Evolutionary conservation across 768 basidiomycete species (phyloP).

Genomic region (Rhizopogon rudus): DNA sequence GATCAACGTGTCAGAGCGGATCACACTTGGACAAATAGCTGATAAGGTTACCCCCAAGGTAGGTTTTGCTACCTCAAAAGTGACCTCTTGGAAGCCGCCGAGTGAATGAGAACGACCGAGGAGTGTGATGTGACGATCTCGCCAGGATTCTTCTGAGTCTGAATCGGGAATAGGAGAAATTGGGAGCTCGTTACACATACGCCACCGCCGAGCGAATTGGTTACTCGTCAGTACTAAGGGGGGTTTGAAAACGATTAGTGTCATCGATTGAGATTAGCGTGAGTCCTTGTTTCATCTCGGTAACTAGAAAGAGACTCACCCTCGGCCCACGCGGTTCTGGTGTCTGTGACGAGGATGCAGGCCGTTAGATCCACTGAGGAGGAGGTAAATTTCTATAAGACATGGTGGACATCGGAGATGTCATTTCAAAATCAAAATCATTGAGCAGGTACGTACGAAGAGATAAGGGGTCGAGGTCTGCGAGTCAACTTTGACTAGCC

Average conservation of each 20-base stretch:
- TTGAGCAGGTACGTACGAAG: constrained; percentile 46
- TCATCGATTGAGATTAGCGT: constrained; percentile 15
- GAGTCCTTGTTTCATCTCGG: constrained; percentile 5
- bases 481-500: constrained; percentile 65
- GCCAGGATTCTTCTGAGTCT: constrained; percentile 60
- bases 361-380: constrained; percentile 55
- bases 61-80: constrained; percentile 57
- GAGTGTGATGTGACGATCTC: constrained; percentile 46
- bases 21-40: constrained; percentile 1
- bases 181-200: constrained; percentile 42
- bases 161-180: constrained; percentile 24
- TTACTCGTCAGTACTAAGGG: constrained; percentile 47
- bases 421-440: constrained; percentile 1
- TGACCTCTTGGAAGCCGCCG: constrained; percentile 49
- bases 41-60: constrained; percentile 46
- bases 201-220: constrained; percentile 68
- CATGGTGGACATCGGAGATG: background rate
- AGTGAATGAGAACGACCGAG: constrained; percentile 58
- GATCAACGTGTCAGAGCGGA: constrained; percentile 9
- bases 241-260: constrained; percentile 9
- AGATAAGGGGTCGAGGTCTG: constrained; percentile 63
- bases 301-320: constrained; percentile 33
- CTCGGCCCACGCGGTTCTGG: constrained; percentile 71
- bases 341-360: constrained; percentile 66
- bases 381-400: constrained; percentile 56